Percentiles rank a stretch among this genome's conserved stretches.
These are phyloP conservation scores for Bryoerythrophyllum caledonicum DNA, from an alignment of 225 moss, liverwort and hornwort species.

Conservation along the genomic window DNA sequence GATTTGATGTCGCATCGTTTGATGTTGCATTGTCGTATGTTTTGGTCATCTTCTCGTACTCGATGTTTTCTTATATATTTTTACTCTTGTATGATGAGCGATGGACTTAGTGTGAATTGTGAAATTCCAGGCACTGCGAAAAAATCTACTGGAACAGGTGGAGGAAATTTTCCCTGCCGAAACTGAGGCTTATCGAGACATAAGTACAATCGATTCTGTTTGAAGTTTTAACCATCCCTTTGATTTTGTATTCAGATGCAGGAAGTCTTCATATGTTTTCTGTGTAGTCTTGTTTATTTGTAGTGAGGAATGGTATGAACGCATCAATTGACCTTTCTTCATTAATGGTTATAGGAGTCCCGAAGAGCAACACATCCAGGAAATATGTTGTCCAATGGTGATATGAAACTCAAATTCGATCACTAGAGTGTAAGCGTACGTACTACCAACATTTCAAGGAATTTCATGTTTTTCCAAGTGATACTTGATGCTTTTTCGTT, in stretches of 20 bases:
- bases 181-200: conserved; percentile 83
- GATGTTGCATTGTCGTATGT: not conserved
- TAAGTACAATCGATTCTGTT: conserved; percentile 37
- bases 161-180: conserved; percentile 86
- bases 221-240: not conserved
- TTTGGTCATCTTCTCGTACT: not conserved
- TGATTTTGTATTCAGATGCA: not conserved
- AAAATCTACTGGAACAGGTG: conserved; percentile 78
- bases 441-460: not conserved
- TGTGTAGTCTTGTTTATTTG: not conserved
- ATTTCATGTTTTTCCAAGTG: not conserved
- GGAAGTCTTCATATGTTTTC: not conserved
- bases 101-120: not conserved
- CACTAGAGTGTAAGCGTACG: conserved; percentile 40
- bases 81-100: not conserved
- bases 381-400: conserved; percentile 79
- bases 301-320: not conserved
- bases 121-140: conserved; percentile 67
- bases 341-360: conserved; percentile 58
- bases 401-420: conserved; percentile 90
- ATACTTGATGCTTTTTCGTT: not conserved
- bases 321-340: conserved; percentile 14
- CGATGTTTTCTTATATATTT: not conserved
- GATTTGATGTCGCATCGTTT: conserved; percentile 8
- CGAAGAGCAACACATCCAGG: conserved; percentile 67